A percentile compares a stretch with the other conserved stretches of the same genome.
These are phyloP conservation scores for Hymenoscyphus repandus DNA, from an alignment of 2,329 filamentous ascomycete species.

Conservation along the genomic window DNA sequence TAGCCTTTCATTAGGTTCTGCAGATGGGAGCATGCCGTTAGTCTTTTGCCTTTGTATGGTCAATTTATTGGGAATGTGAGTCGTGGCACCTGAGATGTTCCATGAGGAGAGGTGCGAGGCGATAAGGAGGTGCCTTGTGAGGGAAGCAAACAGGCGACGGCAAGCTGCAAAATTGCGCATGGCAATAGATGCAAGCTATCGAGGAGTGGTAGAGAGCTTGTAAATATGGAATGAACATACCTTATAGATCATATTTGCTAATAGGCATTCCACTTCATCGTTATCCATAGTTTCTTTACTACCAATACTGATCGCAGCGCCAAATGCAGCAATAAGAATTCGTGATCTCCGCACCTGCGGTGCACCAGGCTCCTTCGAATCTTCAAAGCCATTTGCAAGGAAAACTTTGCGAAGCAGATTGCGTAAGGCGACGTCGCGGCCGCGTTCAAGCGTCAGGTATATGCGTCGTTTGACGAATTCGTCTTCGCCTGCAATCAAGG, in stretches of 20 bases:
- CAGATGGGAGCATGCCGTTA: conserved; percentile 4
- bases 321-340: conserved; percentile 78
- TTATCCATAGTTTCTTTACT: conserved; percentile 64
- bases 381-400: conserved; percentile 74
- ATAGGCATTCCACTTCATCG: conserved; percentile 91
- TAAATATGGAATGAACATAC: conserved; percentile 43
- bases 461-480: conserved; percentile 91
- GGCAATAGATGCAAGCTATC: neutral
- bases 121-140: conserved; percentile 13
- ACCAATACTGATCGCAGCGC: conserved; percentile 73
- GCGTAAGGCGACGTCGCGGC: conserved; percentile 83
- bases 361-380: conserved; percentile 62
- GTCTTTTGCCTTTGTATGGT: neutral
- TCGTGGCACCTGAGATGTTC: conserved; percentile 9
- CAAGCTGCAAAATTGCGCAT: neutral
- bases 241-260: conserved; percentile 99
- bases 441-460: conserved; percentile 88
- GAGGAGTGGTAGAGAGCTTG: neutral
- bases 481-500: conserved; percentile 76
- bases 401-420: conserved; percentile 93
- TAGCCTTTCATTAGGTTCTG: conserved; percentile 80
- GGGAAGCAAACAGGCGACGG: conserved; percentile 1
- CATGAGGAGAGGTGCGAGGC: conserved; percentile 3
- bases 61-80: conserved; percentile 4
- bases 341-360: conserved; percentile 65